Evolutionary conservation across 148 eudicot species (phyloP), one percentile per base, ranked within the genome.

Genomic region (Cornus kousa): DNA sequence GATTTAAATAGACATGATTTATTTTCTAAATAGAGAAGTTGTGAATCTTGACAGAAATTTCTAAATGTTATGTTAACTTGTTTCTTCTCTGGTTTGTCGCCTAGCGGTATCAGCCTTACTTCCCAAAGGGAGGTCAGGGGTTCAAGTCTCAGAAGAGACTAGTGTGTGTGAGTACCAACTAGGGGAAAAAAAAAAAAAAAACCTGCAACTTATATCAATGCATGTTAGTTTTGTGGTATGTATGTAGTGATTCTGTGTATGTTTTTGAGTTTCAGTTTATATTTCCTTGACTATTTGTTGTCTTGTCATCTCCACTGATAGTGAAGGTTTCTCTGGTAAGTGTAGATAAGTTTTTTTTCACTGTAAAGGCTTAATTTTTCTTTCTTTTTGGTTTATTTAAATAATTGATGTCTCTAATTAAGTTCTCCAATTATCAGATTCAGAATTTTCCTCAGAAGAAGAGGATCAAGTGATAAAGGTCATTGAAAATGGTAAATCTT

Each of bases 231-330:
- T 2, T 53, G 4, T 53, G 59, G 13, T 53, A 53, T 53, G 59
- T 3, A 53, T 53, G 19, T 16, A 4, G 48, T 53, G 19, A 53
- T 28, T 19, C 32, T 59, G 62, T 35, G 5, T 53, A n/a, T 77
- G 37, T 31, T 16, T 65, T 43, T 35, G 67, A n/a, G 11, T 22
- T 43, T 40, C 46, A 60, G 19, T 17, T 3, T 43, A 20, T 69
- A 37, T 69, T 72, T 78, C 94, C 90, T 90, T 90, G 81, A 90
- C 90, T 76, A 16, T 40, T 22, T 24, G 50, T 48, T 20, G 32
- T 65, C 48, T 74, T 80, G 75, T 75, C 59, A n/a, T 77, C 81
- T 78, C 68, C 73, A 75, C 77, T 73, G 78, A 78, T 3, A 79
- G 31, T 0, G 87, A 62, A 1, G 79, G 74, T 9, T 77, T 64